Base-by-base conservation (phyloP, 1,284 basidiomycete genomes). In the Heterobasidion parviporum region DNA sequence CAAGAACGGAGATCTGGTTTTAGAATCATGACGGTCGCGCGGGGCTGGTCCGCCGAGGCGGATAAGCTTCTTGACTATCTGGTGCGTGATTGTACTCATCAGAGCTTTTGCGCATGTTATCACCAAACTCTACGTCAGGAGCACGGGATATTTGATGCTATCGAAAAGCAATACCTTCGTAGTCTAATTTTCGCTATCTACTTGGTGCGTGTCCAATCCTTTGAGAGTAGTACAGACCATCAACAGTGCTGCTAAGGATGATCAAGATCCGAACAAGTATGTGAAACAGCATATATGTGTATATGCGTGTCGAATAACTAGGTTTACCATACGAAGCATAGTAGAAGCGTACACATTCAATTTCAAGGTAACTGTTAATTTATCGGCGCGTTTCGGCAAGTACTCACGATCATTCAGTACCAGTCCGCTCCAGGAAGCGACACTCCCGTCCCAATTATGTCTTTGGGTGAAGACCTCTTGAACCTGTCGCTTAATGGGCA, bases 111-210 rank as follows among this genome's bases (percentile, higher is more conserved):
- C 52, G 6, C 10, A 26, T 38, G 50, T 52, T 36, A 16, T 54
- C 41, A 52, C 56, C 54, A 8, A 59, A 20, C 26, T 6, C 18
- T 15, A 14, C 5, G 14, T 52, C 49, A 91, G 89, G 89, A 92
- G 68, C 74, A 82, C 60, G 89, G 89, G 0, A 87, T 91, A 54
- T 89, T 89, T 61, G 85, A 91, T 61, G 89, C 89, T 0, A 68
- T 92, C 38, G 79, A 87, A 64, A 87, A 83, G 64, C 81, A 83
- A 62, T 92, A 89, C 68, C 76, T 92, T 52, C 81, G 81, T 41
- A 86, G 83, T 61, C 88, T 91, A 67, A 84, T 91, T 54, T 88
- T 93, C 62, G 91, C 85, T 3, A 81, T 93, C 57, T 92, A 90
- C 66, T 72, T 93, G 59, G 88, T 89, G 57, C 57, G 80, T 72